Base-by-base conservation (phyloP, 805 yeast species). In the Blastobotrys attinorum region DNA sequence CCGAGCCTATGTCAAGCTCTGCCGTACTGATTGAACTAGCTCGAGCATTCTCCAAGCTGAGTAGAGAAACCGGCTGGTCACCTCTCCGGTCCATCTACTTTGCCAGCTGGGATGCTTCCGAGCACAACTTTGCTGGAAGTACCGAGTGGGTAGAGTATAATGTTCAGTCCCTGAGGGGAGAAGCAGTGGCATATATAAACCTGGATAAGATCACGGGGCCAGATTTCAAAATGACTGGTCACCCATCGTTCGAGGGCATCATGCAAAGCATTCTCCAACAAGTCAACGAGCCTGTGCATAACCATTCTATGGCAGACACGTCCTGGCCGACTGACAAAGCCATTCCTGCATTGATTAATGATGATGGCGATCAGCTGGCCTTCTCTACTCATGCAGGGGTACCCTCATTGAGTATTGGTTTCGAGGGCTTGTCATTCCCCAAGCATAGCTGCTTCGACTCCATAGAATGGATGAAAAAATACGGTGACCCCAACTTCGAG, bases 31-130 rank as follows among this genome's bases (percentile, higher is more conserved):
- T 89, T 18, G 90, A 89, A 49, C 62, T 89, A 46, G 76, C 84
- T 7, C 76, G 82, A 45, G 60, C 83, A 0, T 76, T 88, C 43
- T 77, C 85, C 17, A 69, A 76, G 22, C 65, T 88, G 60, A 79
- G 75, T 46, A 69, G 76, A 42, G 69, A 78, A 31, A 73, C 72
- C 53, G 77, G 79, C 47, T 89, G 97, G 97, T 67, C 70, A 37
- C 97, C 97, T 0, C 61, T 87, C 32, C 73, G 97, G 59, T 72
- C 89, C 2, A 79, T 89, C 11, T 81, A 81, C 56, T 88, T 89
- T 64, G 77, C 78, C 0, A 84, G 95, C 0, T 87, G 83, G 67
- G 95, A 89, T 54, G 96, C 84, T 1, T 67, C 83, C 0, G 78
- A 80, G 48, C 87, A 82, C 55, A 88, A 88, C 58, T 65, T 72